These are phyloP conservation scores for Thelephora aurantiotincta DNA, from an alignment of 768 basidiomycete genomes.

Conservation along the genomic window DNA sequence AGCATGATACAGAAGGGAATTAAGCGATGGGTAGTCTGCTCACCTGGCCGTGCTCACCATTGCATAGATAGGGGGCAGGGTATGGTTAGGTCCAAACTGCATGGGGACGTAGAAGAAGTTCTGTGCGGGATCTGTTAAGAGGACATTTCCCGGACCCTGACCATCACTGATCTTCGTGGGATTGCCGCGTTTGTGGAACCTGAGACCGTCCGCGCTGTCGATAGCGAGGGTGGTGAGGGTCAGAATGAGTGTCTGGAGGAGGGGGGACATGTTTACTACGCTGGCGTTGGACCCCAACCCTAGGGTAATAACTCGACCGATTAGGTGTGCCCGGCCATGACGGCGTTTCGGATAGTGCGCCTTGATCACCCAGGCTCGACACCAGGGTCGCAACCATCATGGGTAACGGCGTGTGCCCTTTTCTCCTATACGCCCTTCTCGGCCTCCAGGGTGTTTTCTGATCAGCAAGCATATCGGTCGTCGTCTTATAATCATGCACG, in stretches of 20 bases:
- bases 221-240: background rate
- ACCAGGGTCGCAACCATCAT: slow-evolving; percentile 32
- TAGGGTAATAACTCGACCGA: no score
- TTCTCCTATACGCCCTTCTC: slow-evolving; percentile 9
- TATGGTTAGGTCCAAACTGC: background rate
- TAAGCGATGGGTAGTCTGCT: no score
- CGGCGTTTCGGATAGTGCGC: no score
- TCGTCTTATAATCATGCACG: slow-evolving; percentile 25
- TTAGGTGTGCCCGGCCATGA: no score
- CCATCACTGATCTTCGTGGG: no score
- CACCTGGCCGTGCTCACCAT: background rate
- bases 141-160: no score
- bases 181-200: no score
- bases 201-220: no score
- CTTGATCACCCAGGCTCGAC: slow-evolving; percentile 12
- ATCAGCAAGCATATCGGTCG: slow-evolving; percentile 30
- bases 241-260: background rate
- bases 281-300: no score
- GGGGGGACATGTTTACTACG: background rate
- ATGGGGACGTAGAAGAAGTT: background rate
- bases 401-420: slow-evolving; percentile 17
- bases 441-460: background rate
- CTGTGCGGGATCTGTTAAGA: background rate
- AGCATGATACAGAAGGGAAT: no score
- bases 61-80: no score